Evolutionary conservation across 257 asterid species (phyloP).

Genomic region (Solanum corneliomulleri): DNA sequence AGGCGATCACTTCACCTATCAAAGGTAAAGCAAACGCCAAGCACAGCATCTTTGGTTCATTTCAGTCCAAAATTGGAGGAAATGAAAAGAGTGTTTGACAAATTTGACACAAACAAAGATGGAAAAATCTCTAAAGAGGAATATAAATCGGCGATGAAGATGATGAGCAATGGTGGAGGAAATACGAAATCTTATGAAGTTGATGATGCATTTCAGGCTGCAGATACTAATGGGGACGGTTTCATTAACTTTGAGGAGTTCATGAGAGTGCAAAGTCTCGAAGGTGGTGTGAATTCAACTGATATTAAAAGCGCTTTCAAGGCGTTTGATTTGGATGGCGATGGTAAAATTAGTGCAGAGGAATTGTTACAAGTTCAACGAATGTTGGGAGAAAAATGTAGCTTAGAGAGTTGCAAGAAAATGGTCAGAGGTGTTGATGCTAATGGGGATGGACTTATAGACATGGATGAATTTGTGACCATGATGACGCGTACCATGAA

Average conservation of each 20-base stretch:
- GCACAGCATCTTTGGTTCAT: not conserved
- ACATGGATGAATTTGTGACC: constrained; percentile 27
- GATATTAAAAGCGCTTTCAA: constrained; percentile 25
- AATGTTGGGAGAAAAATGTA: constrained; percentile 34
- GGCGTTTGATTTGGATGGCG: constrained; percentile 23
- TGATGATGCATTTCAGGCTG: constrained; percentile 15
- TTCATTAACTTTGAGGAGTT: constrained; percentile 37
- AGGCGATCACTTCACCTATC: not conserved
- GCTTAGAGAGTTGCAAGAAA: constrained; percentile 19
- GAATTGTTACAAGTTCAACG: constrained; percentile 27
- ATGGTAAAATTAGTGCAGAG: constrained; percentile 35
- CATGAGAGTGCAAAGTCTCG: constrained; percentile 5
- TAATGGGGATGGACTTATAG: constrained; percentile 37
- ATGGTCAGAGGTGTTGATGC: constrained; percentile 30
- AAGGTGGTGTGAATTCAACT: constrained; percentile 13
- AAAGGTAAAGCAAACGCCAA: not conserved
- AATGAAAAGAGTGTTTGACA: constrained; percentile 17
- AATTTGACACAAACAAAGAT: constrained; percentile 30
- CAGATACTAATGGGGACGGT: constrained; percentile 37
- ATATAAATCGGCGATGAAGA: constrained; percentile 9
- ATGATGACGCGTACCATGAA: constrained; percentile 28
- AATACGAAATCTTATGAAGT: not conserved
- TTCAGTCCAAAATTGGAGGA: constrained; percentile 17
- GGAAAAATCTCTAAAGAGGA: constrained; percentile 36
- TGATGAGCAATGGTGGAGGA: constrained; percentile 7